A percentile compares a stretch with the other conserved stretches of the same genome.
Evolutionary conservation across 2,329 filamentous ascomycete species (phyloP).

Genomic region (Pyricularia sp.): DNA sequence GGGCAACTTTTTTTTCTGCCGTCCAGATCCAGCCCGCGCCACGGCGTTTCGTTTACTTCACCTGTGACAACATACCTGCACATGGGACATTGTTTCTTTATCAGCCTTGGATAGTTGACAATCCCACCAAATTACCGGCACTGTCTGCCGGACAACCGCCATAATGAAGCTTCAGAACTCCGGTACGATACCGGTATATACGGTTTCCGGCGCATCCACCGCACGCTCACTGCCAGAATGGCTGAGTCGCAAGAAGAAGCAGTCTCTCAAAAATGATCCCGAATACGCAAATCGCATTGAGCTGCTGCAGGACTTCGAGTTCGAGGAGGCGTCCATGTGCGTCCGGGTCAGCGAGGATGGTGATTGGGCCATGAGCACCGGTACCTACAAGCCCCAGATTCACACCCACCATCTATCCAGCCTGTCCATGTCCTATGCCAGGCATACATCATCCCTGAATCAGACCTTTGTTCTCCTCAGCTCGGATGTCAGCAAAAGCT

Average conservation of each 20-base stretch:
- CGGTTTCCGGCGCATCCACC: constrained; percentile 83
- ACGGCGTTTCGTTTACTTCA: background rate
- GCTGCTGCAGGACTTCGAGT: constrained; percentile 93
- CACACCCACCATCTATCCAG: constrained; percentile 94
- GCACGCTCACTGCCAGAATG: constrained; percentile 88
- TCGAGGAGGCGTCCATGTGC: constrained; percentile 74
- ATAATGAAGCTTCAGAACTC: constrained; percentile 14
- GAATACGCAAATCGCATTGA: constrained; percentile 93
- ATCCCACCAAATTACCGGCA: background rate
- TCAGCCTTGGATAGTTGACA: background rate
- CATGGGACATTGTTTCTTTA: background rate
- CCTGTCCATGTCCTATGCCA: constrained; percentile 83
- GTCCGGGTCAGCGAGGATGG: constrained; percentile 89
- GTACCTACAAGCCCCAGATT: constrained; percentile 65
- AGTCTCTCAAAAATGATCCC: constrained; percentile 82
- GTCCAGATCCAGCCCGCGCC: background rate
- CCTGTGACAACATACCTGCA: background rate
- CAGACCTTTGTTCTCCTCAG: constrained; percentile 85
- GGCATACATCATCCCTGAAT: constrained; percentile 88
- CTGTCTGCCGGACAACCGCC: background rate
- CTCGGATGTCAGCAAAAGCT: constrained; percentile 83
- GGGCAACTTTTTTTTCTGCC: constrained; percentile 2
- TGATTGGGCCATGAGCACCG: constrained; percentile 94
- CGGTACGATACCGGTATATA: constrained; percentile 46
- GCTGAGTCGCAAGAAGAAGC: constrained; percentile 82